Conservation (phyloP, 345 rosid genomes). For the Melaleuca alternifolia region DNA sequence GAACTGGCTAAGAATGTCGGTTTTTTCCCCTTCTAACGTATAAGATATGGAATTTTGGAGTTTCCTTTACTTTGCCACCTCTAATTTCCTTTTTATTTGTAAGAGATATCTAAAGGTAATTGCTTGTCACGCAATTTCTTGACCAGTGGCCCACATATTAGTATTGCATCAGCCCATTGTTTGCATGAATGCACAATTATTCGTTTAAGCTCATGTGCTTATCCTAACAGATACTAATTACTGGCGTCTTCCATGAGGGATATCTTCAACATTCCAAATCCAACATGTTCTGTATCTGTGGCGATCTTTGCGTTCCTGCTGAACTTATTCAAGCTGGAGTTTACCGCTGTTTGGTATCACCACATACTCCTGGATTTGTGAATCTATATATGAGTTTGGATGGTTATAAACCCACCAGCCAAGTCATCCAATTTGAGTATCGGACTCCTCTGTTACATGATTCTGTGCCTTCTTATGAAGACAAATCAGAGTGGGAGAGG, state of each 20-base stretch:
- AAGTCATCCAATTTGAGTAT: constrained; percentile 64
- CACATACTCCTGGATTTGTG: constrained; percentile 56
- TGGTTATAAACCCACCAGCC: constrained; percentile 74
- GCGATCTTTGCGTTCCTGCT: constrained; percentile 44
- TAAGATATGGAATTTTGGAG: neutral
- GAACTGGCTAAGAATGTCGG: neutral
- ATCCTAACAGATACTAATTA: constrained; percentile 23
- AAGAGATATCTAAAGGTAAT: neutral
- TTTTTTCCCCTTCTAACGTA: neutral
- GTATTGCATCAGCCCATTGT: neutral
- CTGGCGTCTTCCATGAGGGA: constrained; percentile 56
- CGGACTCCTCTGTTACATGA: constrained; percentile 27
- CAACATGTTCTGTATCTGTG: constrained; percentile 62
- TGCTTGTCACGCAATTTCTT: neutral
- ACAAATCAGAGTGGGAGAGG: constrained; percentile 53
- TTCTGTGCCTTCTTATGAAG: constrained; percentile 23
- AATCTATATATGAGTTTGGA: constrained; percentile 68
- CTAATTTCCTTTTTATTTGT: neutral
- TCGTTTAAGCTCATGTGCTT: constrained; percentile 29
- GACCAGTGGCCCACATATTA: neutral
- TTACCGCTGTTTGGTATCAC: constrained; percentile 67
- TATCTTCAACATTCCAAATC: constrained; percentile 44
- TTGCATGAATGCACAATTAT: neutral
- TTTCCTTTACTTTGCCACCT: neutral
- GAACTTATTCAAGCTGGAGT: constrained; percentile 73